Conservation (phyloP, 768 basidiomycete species). For the Suillus sp. region DNA sequence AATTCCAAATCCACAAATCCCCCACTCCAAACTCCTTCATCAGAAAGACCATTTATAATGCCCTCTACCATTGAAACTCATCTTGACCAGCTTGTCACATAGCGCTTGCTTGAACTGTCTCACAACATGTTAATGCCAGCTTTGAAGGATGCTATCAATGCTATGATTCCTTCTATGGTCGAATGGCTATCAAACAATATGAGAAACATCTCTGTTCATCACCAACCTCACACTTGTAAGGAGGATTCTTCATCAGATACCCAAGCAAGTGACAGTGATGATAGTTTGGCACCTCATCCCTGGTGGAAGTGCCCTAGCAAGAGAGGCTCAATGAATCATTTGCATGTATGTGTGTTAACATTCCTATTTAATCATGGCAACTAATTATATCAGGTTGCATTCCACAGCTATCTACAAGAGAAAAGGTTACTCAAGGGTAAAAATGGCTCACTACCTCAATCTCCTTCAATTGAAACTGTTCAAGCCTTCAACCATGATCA, state of each 20-base stretch:
- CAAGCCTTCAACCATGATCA: not conserved
- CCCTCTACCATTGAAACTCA: not conserved
- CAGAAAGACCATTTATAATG: not conserved
- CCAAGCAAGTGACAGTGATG: not conserved
- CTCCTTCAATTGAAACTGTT: not conserved
- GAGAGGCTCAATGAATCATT: slow-evolving; percentile 9
- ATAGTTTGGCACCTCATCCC: not conserved
- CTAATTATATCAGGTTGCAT: not conserved
- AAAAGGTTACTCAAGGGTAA: not conserved
- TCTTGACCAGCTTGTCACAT: not conserved
- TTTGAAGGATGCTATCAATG: not conserved
- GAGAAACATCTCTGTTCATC: not conserved
- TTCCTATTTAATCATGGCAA: no score
- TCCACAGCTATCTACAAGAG: slow-evolving; percentile 1
- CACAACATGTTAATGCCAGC: not conserved
- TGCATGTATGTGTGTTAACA: slow-evolving; percentile 7
- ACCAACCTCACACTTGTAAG: not conserved
- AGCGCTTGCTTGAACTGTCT: not conserved
- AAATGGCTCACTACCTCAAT: not conserved
- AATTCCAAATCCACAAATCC: not conserved
- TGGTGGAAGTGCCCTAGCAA: not conserved
- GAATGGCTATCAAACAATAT: not conserved
- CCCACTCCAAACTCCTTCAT: not conserved
- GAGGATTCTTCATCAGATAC: not conserved
- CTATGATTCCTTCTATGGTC: not conserved